phyloP scores from a whole-genome alignment of 257 asterid genomes.

The Forsythia viridissima region DNA sequence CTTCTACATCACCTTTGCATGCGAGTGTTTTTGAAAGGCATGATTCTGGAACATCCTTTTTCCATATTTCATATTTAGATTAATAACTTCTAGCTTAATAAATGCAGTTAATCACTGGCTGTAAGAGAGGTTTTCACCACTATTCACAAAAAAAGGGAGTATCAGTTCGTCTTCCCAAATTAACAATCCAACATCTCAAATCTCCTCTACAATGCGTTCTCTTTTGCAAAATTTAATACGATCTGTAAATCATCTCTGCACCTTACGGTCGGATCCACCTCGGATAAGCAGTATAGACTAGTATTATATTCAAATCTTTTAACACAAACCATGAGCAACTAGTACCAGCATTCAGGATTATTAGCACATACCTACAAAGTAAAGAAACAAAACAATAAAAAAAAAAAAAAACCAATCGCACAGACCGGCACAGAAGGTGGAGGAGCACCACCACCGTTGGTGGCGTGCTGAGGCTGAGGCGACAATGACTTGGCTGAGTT shows the following conservation, averaged over 20 bases:
- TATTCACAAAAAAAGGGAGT: no score
- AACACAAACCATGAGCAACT: background rate
- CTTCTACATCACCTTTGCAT: background rate
- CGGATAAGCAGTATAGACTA: no score
- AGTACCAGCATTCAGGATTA: slow-evolving; percentile 12
- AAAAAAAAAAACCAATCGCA: slow-evolving; percentile 17
- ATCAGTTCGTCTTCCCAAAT: no score
- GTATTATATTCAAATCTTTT: slow-evolving; percentile 1
- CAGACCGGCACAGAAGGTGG: slow-evolving; percentile 38
- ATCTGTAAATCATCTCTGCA: no score
- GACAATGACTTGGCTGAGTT: slow-evolving; percentile 36
- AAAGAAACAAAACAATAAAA: background rate
- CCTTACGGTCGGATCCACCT: no score
- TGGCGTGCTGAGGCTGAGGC: slow-evolving; percentile 25
- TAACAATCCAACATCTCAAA: no score
- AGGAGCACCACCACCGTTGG: slow-evolving; percentile 34
- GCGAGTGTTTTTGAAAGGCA: background rate
- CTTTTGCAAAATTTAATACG: no score
- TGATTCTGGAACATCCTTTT: background rate
- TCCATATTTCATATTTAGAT: background rate
- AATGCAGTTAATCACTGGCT: background rate
- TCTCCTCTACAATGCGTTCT: no score
- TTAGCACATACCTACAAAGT: background rate
- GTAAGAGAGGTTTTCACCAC: no score
- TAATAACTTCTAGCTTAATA: background rate